Base-by-base conservation (phyloP, 768 basidiomycete species). In the Trichaptum fuscoviolaceum region DNA sequence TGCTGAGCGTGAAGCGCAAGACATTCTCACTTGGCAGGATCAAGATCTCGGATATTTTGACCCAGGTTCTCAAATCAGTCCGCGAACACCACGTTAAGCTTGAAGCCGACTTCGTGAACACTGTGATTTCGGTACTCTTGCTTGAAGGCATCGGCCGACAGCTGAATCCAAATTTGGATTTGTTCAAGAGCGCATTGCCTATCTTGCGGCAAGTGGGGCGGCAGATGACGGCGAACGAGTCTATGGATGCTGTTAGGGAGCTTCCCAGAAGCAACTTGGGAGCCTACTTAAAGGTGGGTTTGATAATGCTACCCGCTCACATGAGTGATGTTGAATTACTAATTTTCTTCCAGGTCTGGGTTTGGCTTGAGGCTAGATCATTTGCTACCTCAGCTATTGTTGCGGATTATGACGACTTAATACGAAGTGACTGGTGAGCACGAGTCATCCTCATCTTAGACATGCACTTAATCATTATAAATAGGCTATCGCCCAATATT, bases 61-160 rank as follows among this genome's bases (percentile, higher is more conserved):
- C 86, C 3, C 92, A 96, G 69, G 97, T 99, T 8, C 79, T 99
- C 62, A 88, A 80, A 71, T 87, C 89, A 35, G 96, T 99, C 3
- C 82, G 95, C 66, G 82, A 85, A 70, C 96, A 98, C 76, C 96
- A 97, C 73, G 97, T 99, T 69, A 98, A 94, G 81, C 92, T 99
- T 89, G 96, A 99, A 78, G 95, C 90, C 17, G 97, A 99, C 76
- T 99, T 99, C 74, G 89, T 99, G 74, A 99, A 99, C 77, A 99
- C 97, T 0, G 95, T 99, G 67, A 91, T 99, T 67, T 93, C 92
- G 10, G 94, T 98, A 65, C 77, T 99, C 64, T 76, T 99, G 57
- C 80, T 99, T 64, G 97, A 99, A 77, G 97, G 97, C 1, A 98
- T 99, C 70, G 97, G 97, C 24, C 80, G 96, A 67, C 95, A 91